These are phyloP conservation scores for Phytophthora pisi DNA, from an alignment of 352 stramenopile species.

Conservation along the genomic window DNA sequence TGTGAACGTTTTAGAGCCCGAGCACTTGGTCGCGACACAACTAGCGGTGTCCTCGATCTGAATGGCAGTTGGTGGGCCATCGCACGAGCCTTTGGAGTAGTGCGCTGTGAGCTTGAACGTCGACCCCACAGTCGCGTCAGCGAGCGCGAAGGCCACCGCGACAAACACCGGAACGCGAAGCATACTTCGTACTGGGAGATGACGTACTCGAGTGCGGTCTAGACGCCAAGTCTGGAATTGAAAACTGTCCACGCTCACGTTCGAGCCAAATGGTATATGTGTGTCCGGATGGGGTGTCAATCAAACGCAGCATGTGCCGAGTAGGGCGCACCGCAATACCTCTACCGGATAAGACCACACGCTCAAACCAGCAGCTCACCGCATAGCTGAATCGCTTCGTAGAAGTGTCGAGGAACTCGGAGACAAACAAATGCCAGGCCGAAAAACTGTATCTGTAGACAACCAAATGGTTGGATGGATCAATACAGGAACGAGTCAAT, in stretches of 20 bases:
- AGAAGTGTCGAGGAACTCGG: background rate
- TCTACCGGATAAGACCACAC: slow-evolving; percentile 2
- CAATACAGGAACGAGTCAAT: background rate
- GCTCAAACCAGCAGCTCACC: background rate
- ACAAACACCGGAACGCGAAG: background rate
- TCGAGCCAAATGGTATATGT: background rate
- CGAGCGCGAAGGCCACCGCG: background rate
- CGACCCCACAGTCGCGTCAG: background rate
- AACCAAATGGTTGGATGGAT: background rate
- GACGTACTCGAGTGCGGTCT: background rate
- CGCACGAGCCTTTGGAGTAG: background rate
- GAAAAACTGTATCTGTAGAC: background rate
- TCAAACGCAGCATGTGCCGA: background rate
- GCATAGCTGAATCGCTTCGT: background rate
- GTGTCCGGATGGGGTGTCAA: background rate
- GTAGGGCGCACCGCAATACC: background rate
- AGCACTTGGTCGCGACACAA: background rate
- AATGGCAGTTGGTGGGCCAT: background rate
- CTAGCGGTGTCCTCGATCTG: background rate
- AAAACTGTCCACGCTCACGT: background rate
- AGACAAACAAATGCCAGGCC: background rate
- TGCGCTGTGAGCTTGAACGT: background rate
- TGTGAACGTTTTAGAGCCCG: background rate
- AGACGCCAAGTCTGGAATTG: background rate
- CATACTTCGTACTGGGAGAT: background rate